Conservation (phyloP, 345 rosid species). For the Gossypium mustelinum region DNA sequence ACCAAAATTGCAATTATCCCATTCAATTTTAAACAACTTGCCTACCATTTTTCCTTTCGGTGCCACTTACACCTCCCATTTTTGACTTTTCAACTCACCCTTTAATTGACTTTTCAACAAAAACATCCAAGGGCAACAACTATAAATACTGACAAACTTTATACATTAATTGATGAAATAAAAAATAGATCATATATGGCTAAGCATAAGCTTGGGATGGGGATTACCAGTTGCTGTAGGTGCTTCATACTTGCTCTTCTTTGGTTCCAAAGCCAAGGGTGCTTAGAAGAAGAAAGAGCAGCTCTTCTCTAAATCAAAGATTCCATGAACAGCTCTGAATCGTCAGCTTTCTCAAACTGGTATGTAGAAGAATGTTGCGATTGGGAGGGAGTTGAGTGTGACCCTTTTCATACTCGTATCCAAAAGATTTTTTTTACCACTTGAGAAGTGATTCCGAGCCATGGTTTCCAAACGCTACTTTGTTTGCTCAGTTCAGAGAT, state of each 20-base stretch:
- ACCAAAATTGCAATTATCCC: no score
- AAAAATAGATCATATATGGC: background rate
- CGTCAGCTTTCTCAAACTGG: background rate
- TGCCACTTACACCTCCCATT: no score
- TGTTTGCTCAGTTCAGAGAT: slow-evolving; percentile 16
- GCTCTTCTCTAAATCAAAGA: background rate
- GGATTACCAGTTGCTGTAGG: background rate
- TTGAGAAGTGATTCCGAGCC: background rate
- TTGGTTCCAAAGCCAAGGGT: background rate
- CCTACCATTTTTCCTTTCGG: no score
- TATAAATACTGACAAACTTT: background rate
- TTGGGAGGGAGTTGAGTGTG: background rate
- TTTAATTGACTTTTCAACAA: no score
- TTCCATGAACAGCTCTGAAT: background rate
- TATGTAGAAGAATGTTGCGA: background rate
- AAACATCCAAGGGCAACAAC: background rate
- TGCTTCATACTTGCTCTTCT: background rate
- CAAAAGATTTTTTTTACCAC: background rate
- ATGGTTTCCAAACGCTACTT: slow-evolving; percentile 20
- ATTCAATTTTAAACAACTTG: no score
- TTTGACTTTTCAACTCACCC: no score
- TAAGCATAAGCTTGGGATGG: background rate
- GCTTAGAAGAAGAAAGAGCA: slow-evolving; percentile 8
- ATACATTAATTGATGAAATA: background rate
- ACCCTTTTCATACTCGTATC: background rate